Base-by-base conservation (phyloP, 495 filamentous ascomycete species). In the Hypoxylon perforatum region DNA sequence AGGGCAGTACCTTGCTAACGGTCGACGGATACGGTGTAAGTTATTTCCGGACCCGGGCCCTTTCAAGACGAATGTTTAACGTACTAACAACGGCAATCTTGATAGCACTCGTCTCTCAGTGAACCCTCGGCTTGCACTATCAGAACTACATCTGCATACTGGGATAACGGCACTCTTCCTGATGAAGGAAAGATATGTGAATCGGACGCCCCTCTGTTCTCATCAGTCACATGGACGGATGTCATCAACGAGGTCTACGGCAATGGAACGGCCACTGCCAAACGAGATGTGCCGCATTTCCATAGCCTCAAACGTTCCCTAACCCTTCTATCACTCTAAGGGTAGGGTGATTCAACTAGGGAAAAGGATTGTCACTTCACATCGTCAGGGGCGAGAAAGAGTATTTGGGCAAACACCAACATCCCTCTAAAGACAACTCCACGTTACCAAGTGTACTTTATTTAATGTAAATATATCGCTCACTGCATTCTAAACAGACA, bases 1-100 rank as follows among this genome's bases (percentile, higher is more conserved):
- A 83, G 23, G 84, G 81, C 1, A 88, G 86, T 11, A 78, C 76
- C 6, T 60, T 87, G 9, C 73, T 87, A 12, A 74, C 82, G 61
- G 80, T 85, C 51, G 75, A 82, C 49, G 86, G 85, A 15, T 80
- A 84, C 60, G 85, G 85, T 1, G 85, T 88, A 76, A 71, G 85
- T 81, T 54, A n/a, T 7, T 7, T 3, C 25, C 25, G 25, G 38
- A 33, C 42, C 41, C 19, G 3, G 14, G 19, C 25, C 0, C 0
- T 38, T 18, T n/a, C n/a, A n/a, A n/a, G n/a, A n/a, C n/a, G n/a
- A n/a, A n/a, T n/a, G n/a, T n/a, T n/a, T n/a, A n/a, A n/a, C 7
- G 3, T 57, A 23, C 55, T 47, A 22, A 47, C n/a, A 36, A 22
- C 3, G 15, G 8, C 36, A 4, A 10, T 12, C 14, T 60, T 44